Base-by-base conservation (phyloP, 305 asterid genomes). In the Fraxinus albicans region DNA sequence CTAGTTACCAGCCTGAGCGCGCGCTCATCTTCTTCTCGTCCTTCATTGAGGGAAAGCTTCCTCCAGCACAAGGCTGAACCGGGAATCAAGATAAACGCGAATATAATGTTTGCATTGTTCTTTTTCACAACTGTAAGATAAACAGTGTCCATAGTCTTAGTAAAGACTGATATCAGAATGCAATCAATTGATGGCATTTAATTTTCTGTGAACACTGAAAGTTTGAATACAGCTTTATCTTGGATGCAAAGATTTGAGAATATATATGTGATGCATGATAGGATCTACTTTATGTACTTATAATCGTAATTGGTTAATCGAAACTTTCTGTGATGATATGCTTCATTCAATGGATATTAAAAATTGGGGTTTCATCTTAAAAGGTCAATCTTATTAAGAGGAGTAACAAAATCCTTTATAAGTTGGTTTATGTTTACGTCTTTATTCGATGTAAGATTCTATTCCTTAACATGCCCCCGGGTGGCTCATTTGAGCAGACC, bases 1-100 rank as follows among this genome's bases (percentile, higher is more conserved):
- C 97, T 0, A 92, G 97, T 60, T 88, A 93, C 89, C 94, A 91
- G 77, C 95, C 94, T 0, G 87, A 84, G 19, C 90, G 90, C 0
- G 96, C 94, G 0, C 86, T 93, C 1, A 13, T 85, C 44, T 17
- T 91, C 80, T 87, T 91, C 81, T 58, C 88, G 0, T 90, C 94
- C 38, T 92, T 92, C 82, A 35, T 93, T 4, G 38, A 79, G 0
- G 96, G 94, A 36, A 86, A 82, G 65, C 92, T 91, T 33, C 96
- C 91, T 44, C 88, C 91, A 0, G 55, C 77, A 6, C 53, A 17
- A 25, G 74, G 31, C 8, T 75, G 38, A 78, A 47, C 0, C 47
- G 8, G 38, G 36, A 29, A 15, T 70, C 23, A 70, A 58, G 29
- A 58, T 21, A 19, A 19, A 58, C 1, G 12, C 12, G 29, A 58